Evolutionary conservation across 2,329 filamentous ascomycete species (phyloP), one percentile per base, ranked within the genome.

Genomic region (Sordariomycetes sp.): DNA sequence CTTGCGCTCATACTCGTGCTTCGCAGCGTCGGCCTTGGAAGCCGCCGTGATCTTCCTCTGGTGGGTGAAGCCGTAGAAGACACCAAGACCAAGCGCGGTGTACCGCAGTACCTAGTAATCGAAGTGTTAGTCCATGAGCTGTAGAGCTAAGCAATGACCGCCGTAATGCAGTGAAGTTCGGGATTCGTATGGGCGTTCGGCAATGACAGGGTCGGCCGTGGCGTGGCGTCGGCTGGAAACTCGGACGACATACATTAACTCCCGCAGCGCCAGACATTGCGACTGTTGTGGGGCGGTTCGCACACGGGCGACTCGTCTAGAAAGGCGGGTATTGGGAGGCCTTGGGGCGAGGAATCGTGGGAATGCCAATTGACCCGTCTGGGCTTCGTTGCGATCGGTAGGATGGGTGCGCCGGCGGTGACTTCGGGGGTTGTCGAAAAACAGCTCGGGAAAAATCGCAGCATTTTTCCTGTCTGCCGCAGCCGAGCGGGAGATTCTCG

Each of bases 61-160:
- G 80, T 96, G 93, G 76, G 87, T 89, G 79, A 96, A 85, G 74
- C 94, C 94, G 80, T 99, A 99, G 78, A 96, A 87, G 72, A 97
- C 79, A 72, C 94, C 94, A 69, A 90, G 80, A 70, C 86, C 89
- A 65, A 99, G 89, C 72, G 92, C 92, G 71, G 91, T 93, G 83
- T 93, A 99, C 77, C 94, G 92, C 75, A 97, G 84, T 75, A 99
- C 93, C 94, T 99, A 74, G 57, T 67, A 60, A 62, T 54, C 35
- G 46, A 43, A 14, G 7, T 12, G 37, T 46, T 32, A 55, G 40
- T 58, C 34, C n/a, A 32, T 22, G 40, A 50, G 7, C 32, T 12
- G 20, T 50, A 11, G 20, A 50, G 6, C n/a, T 50, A 14, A 22
- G 22, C 6, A 50, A 24, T 6, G 20, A 24, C 3, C 46, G 20